phyloP scores from a whole-genome alignment of 495 filamentous ascomycete species.

The Platismatia glauca region DNA sequence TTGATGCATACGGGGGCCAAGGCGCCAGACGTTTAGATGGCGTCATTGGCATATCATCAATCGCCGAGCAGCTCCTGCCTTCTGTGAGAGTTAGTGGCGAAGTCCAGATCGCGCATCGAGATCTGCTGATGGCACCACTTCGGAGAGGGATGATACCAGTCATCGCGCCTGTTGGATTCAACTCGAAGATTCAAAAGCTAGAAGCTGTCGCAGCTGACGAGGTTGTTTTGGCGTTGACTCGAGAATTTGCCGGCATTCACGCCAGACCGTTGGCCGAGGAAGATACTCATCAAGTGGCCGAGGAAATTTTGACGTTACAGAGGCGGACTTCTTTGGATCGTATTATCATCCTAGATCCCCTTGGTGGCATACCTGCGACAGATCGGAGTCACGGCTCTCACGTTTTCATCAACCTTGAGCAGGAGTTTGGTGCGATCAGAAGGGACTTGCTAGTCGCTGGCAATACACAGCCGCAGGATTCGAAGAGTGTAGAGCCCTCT shows the following conservation, averaged over 20 bases:
- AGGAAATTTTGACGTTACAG: slow-evolving; percentile 38
- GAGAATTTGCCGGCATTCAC: slow-evolving; percentile 57
- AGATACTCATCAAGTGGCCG: slow-evolving; percentile 36
- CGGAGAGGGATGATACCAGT: slow-evolving; percentile 71
- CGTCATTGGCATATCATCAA: slow-evolving; percentile 40
- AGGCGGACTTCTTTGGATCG: slow-evolving; percentile 64
- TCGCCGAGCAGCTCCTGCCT: slow-evolving; percentile 24
- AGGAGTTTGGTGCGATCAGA: slow-evolving; percentile 66
- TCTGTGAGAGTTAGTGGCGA: slow-evolving; percentile 19
- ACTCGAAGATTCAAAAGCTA: slow-evolving; percentile 46
- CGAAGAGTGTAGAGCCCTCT: neutral
- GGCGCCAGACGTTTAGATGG: slow-evolving; percentile 63
- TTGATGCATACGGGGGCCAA: slow-evolving; percentile 56
- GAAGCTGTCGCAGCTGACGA: slow-evolving; percentile 54
- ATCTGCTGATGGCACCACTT: slow-evolving; percentile 59
- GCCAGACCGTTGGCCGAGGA: slow-evolving; percentile 36
- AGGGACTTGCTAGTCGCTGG: slow-evolving; percentile 41
- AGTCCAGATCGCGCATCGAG: slow-evolving; percentile 43
- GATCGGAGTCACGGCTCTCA: slow-evolving; percentile 61
- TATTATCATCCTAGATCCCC: slow-evolving; percentile 79
- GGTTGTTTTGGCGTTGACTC: slow-evolving; percentile 59
- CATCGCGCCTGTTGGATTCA: slow-evolving; percentile 61
- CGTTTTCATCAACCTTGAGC: slow-evolving; percentile 90
- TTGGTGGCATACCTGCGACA: slow-evolving; percentile 74
- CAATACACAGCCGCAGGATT: neutral